Conservation (phyloP, 2,329 filamentous ascomycete species). For the Reticulascus tulasneorum region DNA sequence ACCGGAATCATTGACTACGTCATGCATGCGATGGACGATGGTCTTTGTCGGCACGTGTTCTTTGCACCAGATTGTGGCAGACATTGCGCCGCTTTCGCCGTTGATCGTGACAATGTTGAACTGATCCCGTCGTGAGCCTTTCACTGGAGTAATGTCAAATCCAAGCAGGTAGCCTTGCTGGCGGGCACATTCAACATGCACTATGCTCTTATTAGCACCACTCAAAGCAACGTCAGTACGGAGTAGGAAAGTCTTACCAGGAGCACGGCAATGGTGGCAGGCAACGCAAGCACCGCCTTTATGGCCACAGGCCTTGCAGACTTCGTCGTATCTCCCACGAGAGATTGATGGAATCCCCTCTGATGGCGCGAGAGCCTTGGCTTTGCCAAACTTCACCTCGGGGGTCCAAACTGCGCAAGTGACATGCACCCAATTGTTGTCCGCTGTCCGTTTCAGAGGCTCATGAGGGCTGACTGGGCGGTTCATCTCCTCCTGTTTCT, state of each 20-base stretch:
- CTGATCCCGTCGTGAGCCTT: conserved; percentile 80
- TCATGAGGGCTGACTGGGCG: conserved; percentile 82
- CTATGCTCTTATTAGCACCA: conserved; percentile 27
- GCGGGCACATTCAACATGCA: conserved; percentile 89
- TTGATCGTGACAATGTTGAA: conserved; percentile 76
- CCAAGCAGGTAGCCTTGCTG: conserved; percentile 79
- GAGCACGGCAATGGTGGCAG: conserved; percentile 68
- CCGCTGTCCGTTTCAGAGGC: conserved; percentile 85
- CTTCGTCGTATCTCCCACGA: conserved; percentile 65
- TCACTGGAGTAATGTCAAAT: conserved; percentile 86
- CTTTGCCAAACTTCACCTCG: conserved; percentile 88
- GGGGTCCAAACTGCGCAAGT: conserved; percentile 88
- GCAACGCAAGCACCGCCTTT: conserved; percentile 73
- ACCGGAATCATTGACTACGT: conserved; percentile 67
- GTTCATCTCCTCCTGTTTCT: conserved; percentile 77
- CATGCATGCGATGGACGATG: conserved; percentile 73
- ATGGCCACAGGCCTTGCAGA: conserved; percentile 80
- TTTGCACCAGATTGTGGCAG: conserved; percentile 87
- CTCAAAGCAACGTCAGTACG: conserved; percentile 20
- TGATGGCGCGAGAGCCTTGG: conserved; percentile 74
- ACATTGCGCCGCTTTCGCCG: conserved; percentile 76
- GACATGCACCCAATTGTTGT: conserved; percentile 98
- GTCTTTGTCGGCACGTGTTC: conserved; percentile 74
- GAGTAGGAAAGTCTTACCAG: conserved; percentile 30
- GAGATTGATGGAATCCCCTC: conserved; percentile 88